Percentiles rank a stretch among this genome's conserved stretches.
These are phyloP conservation scores for Colletotrichum sp. DNA, from an alignment of 2,329 filamentous ascomycete genomes.

Conservation along the genomic window DNA sequence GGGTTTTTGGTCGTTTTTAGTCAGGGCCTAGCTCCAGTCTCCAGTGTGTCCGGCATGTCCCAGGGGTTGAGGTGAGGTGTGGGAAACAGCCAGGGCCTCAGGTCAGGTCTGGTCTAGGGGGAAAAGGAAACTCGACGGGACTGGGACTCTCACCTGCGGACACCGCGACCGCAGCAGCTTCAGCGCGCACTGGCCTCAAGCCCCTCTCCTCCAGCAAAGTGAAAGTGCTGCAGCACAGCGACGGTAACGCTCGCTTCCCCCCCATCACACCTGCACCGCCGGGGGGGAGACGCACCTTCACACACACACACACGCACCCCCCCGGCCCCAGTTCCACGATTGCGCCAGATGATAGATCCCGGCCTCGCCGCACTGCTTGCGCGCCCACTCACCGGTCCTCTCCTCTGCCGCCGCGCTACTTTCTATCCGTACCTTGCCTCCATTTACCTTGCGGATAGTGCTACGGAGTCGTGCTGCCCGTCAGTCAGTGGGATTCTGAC, in stretches of 20 bases:
- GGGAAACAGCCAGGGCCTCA: background rate
- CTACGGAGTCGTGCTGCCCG: background rate
- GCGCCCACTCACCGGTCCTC: background rate
- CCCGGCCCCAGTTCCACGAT: constrained; percentile 12
- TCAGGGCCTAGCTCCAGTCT: background rate
- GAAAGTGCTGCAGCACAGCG: background rate
- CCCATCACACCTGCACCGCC: background rate
- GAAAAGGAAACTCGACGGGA: background rate
- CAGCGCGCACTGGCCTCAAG: background rate
- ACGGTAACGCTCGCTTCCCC: background rate
- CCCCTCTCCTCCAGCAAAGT: background rate
- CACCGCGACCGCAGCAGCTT: background rate
- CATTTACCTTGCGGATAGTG: background rate
- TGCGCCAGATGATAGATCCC: constrained; percentile 18
- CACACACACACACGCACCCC: background rate
- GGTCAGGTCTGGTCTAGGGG: background rate
- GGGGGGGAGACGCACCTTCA: background rate
- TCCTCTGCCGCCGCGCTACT: background rate
- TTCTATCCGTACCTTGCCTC: background rate
- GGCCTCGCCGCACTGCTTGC: background rate
- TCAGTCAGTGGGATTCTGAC: background rate
- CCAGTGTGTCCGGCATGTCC: background rate
- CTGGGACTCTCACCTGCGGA: background rate
- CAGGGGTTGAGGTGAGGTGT: background rate
- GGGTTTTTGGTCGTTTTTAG: background rate